Percentiles rank a stretch among this genome's conserved stretches.
Evolutionary conservation across 495 filamentous ascomycete species (phyloP).

Genomic region (Letharia lupina): DNA sequence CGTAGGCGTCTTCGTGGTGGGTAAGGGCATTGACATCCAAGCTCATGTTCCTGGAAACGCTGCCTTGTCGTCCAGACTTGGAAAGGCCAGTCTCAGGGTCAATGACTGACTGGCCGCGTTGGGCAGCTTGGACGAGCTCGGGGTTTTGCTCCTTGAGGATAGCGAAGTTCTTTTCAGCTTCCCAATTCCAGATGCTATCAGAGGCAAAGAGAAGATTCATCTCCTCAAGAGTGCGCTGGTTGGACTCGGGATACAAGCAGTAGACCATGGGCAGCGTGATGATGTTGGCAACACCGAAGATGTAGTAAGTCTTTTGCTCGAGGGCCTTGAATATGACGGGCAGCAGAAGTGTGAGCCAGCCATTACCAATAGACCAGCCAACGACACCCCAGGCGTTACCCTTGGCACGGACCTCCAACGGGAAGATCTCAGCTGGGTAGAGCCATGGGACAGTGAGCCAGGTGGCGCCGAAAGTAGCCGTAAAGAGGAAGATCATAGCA

Average conservation of each 20-base stretch:
- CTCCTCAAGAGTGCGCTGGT: slow-evolving; percentile 60
- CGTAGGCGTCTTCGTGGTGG: slow-evolving; percentile 19
- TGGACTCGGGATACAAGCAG: slow-evolving; percentile 61
- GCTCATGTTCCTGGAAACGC: slow-evolving; percentile 24
- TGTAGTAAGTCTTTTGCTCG: slow-evolving; percentile 57
- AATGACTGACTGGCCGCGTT: slow-evolving; percentile 40
- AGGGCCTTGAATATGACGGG: slow-evolving; percentile 56
- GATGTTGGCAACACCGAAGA: slow-evolving; percentile 56
- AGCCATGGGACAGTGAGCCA: slow-evolving; percentile 67
- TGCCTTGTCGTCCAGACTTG: slow-evolving; percentile 19
- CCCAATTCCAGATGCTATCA: slow-evolving; percentile 52
- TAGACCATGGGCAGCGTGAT: slow-evolving; percentile 58
- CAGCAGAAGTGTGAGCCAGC: slow-evolving; percentile 54
- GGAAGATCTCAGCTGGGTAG: slow-evolving; percentile 67
- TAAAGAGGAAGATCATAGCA: slow-evolving; percentile 63
- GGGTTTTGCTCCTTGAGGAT: slow-evolving; percentile 47
- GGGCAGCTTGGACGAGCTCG: slow-evolving; percentile 37
- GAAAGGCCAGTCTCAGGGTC: slow-evolving; percentile 40
- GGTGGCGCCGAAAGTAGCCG: slow-evolving; percentile 59
- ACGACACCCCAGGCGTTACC: slow-evolving; percentile 71
- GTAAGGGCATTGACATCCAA: slow-evolving; percentile 23
- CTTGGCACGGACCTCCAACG: slow-evolving; percentile 56
- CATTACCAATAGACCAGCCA: slow-evolving; percentile 66
- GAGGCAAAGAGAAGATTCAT: slow-evolving; percentile 61
- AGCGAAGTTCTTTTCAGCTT: slow-evolving; percentile 52